Evolutionary conservation across 129 eudicot species (phyloP).

Genomic region (Sambucus nigra): DNA sequence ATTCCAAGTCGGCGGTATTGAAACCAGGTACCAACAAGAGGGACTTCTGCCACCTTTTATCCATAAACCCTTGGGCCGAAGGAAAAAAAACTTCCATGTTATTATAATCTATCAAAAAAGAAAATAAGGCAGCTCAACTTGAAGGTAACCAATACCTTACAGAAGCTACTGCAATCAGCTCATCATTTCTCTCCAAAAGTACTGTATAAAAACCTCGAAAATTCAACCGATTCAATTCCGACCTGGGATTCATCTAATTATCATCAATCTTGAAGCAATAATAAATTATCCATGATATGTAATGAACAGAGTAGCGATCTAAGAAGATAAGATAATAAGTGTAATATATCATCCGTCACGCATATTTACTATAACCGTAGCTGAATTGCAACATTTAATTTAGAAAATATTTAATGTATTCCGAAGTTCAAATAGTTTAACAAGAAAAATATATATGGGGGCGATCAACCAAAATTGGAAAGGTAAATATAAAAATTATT

Average conservation of each 20-base stretch:
- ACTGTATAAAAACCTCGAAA: constrained; percentile 79
- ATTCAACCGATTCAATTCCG: constrained; percentile 74
- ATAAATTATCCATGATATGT: no score
- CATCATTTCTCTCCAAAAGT: constrained; percentile 88
- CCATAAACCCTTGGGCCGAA: constrained; percentile 56
- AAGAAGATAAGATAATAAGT: no score
- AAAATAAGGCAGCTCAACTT: background rate
- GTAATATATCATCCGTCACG: no score
- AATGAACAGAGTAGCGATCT: no score
- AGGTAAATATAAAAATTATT: background rate
- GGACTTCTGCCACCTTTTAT: constrained; percentile 75
- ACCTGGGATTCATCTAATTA: constrained; percentile 34
- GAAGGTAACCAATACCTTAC: constrained; percentile 39
- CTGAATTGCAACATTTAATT: no score
- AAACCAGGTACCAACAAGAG: constrained; percentile 80
- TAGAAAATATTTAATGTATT: no score
- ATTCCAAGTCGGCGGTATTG: constrained; percentile 86
- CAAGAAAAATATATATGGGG: no score
- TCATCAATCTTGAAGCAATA: background rate
- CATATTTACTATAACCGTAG: no score
- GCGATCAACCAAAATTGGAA: background rate
- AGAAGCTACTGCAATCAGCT: constrained; percentile 61
- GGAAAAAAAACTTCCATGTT: constrained; percentile 4
- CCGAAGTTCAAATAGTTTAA: no score
- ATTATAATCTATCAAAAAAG: background rate